A percentile compares a stretch with the other conserved stretches of the same genome.
phyloP scores from a whole-genome alignment of 768 basidiomycete genomes.

The Pluteus cervinus region DNA sequence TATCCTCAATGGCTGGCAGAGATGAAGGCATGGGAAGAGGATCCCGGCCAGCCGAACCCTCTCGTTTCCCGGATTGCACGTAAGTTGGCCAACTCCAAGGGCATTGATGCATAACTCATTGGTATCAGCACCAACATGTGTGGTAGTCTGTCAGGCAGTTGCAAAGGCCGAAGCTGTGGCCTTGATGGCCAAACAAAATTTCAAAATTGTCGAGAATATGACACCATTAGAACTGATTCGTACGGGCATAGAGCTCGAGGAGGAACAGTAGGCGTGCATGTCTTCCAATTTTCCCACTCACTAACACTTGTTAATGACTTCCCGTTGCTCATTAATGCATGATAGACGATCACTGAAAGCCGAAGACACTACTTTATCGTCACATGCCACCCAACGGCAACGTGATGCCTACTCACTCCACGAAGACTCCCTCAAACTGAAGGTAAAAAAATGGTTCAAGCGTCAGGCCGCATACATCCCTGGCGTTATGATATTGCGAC shows the following conservation, averaged over 20 bases:
- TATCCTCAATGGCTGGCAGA: slow-evolving; percentile 1
- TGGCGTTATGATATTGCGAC: not conserved
- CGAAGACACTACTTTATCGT: not conserved
- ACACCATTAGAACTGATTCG: not conserved
- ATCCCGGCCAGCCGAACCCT: not conserved
- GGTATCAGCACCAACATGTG: slow-evolving; percentile 1
- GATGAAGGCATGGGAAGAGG: slow-evolving; percentile 1
- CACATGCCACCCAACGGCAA: not conserved
- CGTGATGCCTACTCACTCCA: not conserved
- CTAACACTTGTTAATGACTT: not conserved
- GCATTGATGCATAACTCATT: not conserved
- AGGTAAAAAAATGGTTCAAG: not conserved
- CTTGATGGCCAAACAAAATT: slow-evolving; percentile 1
- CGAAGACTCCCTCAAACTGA: not conserved
- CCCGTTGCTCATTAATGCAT: not conserved
- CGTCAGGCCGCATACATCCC: not conserved
- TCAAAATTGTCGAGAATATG: not conserved
- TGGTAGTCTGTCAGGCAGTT: not conserved
- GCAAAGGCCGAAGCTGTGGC: not conserved
- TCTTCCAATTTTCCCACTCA: too few species aligned
- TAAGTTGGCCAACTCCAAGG: not conserved
- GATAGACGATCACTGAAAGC: not conserved
- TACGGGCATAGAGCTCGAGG: slow-evolving; percentile 1
- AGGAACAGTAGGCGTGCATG: slow-evolving; percentile 2
- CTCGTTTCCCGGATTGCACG: not conserved